Conservation (phyloP, 2,329 filamentous ascomycete genomes). For the Colletotrichum sansevieriae region DNA sequence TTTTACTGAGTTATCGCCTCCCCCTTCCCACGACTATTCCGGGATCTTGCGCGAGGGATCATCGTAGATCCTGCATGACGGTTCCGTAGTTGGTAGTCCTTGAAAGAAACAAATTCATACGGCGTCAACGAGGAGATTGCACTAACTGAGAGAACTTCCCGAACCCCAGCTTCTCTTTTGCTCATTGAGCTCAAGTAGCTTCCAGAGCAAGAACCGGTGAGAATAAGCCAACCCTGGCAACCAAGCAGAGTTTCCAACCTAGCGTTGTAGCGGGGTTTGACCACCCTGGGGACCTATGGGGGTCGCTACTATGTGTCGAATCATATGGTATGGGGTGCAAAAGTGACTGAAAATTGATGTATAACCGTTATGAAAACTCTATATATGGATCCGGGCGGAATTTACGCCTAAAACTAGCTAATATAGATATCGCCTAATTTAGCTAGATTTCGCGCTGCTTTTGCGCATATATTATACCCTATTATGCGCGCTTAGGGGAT, state of each 20-base stretch:
- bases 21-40: too few relatives aligned
- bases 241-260: constrained; percentile 11
- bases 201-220: constrained; percentile 16
- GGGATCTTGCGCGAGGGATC: constrained; percentile 19
- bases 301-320: too few relatives aligned
- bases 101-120: neutral
- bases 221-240: neutral
- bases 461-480: too few relatives aligned
- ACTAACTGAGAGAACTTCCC: neutral
- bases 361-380: too few relatives aligned
- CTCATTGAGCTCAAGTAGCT: neutral
- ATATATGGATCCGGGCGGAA: too few relatives aligned
- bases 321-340: too few relatives aligned
- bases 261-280: constrained; percentile 26
- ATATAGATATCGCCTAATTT: too few relatives aligned
- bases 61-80: constrained; percentile 28
- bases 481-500: too few relatives aligned
- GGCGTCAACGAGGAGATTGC: constrained; percentile 5
- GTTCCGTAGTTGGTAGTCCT: neutral
- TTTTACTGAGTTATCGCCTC: neutral
- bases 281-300: constrained; percentile 22
- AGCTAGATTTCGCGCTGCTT: too few relatives aligned
- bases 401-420: too few relatives aligned
- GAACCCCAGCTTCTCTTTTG: neutral
- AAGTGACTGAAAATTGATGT: too few relatives aligned